Base-by-base conservation (phyloP, 495 filamentous ascomycete genomes). In the Paragyromitra xinjiangensis region DNA sequence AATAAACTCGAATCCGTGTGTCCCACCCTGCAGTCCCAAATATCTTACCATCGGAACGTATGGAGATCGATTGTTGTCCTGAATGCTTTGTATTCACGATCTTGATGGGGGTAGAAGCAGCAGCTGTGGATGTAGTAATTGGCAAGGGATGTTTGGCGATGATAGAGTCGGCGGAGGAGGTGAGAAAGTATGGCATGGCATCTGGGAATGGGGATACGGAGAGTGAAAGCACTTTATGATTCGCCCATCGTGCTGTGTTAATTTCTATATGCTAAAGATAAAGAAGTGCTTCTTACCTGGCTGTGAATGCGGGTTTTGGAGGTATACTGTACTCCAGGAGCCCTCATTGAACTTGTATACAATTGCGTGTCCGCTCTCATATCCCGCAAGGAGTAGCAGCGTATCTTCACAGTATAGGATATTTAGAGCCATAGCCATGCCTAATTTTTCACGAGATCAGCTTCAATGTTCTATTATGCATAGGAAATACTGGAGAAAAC, bases 21-120 rank as follows among this genome's bases (percentile, higher is more conserved):
- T 99, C 95, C 95, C 95, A 99, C 11, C 95, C 95, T 7, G 93
- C 95, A 0, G 95, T 98, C 12, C 92, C 93, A 80, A 97, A 93
- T 6, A 98, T 86, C 81, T 88, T 91, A 5, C 89, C 92, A 83
- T 99, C 95, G 5, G 87, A 89, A 7, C 95, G 89, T n/a, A 98
- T 87, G 7, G 84, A 83, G 12, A 98, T 83, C 8, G 88, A 88
- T 83, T 99, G 95, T 82, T 98, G 95, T 6, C 95, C 95, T 0
- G 93, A 88, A 83, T 98, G 95, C 77, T 92, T 93, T 2, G 95
- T 97, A 73, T 93, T 89, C 40, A 91, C 63, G 0, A 83, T 83
- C 78, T 90, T 92, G 26, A 90, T 69, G 0, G 92, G 88, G 8
- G 50, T 22, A 14, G 42, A 74, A 48, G 70, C 64, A 44, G 66